These are phyloP conservation scores for Clavispora santaluciae DNA, from an alignment of 805 yeast species.

Conservation along the genomic window DNA sequence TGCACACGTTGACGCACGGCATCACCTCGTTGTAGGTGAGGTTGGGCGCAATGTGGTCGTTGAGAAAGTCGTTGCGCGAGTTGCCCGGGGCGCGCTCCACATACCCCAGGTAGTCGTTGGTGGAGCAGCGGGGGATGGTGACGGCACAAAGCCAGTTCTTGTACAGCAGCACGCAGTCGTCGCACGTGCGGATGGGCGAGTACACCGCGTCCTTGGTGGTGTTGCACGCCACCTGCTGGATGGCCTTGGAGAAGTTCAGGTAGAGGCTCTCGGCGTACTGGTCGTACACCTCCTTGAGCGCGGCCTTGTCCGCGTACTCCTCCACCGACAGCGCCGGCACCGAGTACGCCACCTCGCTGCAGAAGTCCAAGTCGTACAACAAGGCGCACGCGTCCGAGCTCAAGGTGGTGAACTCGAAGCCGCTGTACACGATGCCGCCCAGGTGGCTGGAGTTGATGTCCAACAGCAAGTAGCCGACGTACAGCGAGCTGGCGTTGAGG, in stretches of 20 bases:
- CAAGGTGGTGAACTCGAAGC: conserved; percentile 54
- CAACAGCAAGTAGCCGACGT: conserved; percentile 59
- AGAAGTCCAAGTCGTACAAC: conserved; percentile 70
- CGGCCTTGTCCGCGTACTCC: conserved; percentile 8
- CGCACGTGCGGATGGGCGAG: conserved; percentile 72
- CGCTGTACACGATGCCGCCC: conserved; percentile 64
- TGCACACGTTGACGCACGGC: conserved; percentile 83
- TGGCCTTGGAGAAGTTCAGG: conserved; percentile 65
- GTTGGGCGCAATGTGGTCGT: conserved; percentile 47
- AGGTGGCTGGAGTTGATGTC: conserved; percentile 35
- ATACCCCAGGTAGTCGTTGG: conserved; percentile 42
- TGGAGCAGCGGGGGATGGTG: conserved; percentile 80
- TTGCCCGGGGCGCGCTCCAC: conserved; percentile 40
- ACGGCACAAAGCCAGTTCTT: conserved; percentile 88
- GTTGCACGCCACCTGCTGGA: conserved; percentile 76
- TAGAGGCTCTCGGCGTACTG: conserved; percentile 51
- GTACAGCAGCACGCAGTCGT: conserved; percentile 66
- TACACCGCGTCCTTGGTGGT: conserved; percentile 58
- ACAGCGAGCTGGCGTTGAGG: conserved; percentile 55
- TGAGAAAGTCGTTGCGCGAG: conserved; percentile 60
- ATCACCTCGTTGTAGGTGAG: conserved; percentile 68
- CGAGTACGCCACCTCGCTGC: conserved; percentile 78
- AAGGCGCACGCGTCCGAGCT: conserved; percentile 59
- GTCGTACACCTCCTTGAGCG: conserved; percentile 50
- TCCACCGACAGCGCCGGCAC: conserved; percentile 52